Conservation (phyloP, 495 filamentous ascomycete genomes). For the Aspergillus haitiensis region DNA sequence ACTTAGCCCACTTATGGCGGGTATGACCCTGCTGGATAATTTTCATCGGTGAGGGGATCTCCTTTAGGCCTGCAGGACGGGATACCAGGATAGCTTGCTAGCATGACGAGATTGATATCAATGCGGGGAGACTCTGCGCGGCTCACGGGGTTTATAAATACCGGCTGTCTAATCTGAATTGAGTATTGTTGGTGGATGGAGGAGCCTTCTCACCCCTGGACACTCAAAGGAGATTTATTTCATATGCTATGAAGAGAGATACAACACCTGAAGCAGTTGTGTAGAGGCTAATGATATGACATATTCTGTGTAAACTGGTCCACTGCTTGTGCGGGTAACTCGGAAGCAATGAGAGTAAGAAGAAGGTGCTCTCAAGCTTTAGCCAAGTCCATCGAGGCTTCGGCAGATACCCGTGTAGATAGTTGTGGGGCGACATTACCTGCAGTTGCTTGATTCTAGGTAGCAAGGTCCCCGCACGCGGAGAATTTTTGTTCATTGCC, state of each 20-base stretch:
- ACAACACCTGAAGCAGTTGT: too few species aligned
- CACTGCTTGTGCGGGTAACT: too few species aligned
- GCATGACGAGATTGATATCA: conserved; percentile 3
- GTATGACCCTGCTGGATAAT: neutral
- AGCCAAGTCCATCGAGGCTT: conserved; percentile 15
- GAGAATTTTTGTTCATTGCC: too few species aligned
- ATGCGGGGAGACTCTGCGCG: conserved; percentile 4
- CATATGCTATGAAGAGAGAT: too few species aligned
- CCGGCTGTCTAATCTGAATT: neutral
- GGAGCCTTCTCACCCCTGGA: neutral
- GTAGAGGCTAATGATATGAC: too few species aligned
- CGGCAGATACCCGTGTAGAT: neutral
- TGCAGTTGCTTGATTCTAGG: too few species aligned
- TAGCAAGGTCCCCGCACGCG: too few species aligned
- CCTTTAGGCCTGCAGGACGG: neutral
- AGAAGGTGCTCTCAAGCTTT: conserved; percentile 12
- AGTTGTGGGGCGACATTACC: neutral
- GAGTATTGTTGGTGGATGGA: neutral
- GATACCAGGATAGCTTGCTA: neutral
- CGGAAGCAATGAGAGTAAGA: neutral
- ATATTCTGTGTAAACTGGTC: too few species aligned
- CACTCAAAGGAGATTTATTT: too few species aligned
- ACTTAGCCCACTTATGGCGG: neutral
- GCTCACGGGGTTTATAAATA: neutral
- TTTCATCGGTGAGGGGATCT: conserved; percentile 9